A percentile compares a stretch with the other conserved stretches of the same genome.
Conservation (phyloP, 83 land plant genomes). For the Diphasiastrum complanatum region DNA sequence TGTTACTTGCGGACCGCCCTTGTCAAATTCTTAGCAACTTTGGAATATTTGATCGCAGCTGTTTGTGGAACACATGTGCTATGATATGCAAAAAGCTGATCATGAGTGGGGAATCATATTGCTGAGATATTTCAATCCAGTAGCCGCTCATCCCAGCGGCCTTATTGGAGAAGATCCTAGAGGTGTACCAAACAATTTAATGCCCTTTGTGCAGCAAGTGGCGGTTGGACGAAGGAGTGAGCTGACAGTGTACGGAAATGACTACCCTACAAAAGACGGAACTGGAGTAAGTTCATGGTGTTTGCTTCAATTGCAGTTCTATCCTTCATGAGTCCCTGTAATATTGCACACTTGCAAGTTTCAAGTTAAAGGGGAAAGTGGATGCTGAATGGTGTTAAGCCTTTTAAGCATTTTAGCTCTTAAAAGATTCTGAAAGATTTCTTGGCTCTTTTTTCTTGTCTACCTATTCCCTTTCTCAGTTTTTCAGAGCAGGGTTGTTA, state of each 20-base stretch:
- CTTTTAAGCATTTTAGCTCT: not conserved
- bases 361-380: too few species aligned
- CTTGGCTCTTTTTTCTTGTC: not conserved
- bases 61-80: constrained; percentile 66
- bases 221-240: constrained; percentile 78
- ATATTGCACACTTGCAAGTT: not conserved
- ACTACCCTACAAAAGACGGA: constrained; percentile 80
- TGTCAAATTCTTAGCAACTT: not conserved
- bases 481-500: too few species aligned
- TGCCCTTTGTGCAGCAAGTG: constrained; percentile 94
- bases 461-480: not conserved
- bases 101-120: constrained; percentile 78
- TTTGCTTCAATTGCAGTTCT: not conserved
- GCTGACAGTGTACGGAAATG: constrained; percentile 77
- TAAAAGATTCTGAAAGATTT: not conserved
- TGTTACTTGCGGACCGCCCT: too few species aligned
- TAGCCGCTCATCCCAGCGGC: constrained; percentile 90
- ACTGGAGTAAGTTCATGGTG: constrained; percentile 49
- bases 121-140: constrained; percentile 84
- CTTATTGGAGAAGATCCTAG: constrained; percentile 84
- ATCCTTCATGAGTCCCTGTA: not conserved
- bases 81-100: constrained; percentile 64
- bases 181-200: constrained; percentile 82
- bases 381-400: not conserved
- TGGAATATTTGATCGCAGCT: too few species aligned